phyloP scores from a whole-genome alignment of 352 stramenopile genomes.

The Thraustochytrium striatum region DNA sequence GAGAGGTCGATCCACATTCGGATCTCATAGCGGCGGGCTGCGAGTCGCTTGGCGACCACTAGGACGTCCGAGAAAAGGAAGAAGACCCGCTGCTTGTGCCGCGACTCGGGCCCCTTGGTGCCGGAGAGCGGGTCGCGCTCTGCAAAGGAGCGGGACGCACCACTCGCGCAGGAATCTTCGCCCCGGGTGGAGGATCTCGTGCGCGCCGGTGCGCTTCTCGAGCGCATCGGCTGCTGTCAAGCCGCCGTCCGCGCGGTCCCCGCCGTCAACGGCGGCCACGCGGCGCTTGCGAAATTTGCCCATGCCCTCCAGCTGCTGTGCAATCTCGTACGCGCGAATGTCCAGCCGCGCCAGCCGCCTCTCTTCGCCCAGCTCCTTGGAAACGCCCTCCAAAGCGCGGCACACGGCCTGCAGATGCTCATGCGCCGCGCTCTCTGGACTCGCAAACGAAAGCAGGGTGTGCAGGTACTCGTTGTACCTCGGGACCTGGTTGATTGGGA shows the following conservation, averaged over 20 bases:
- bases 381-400: neutral
- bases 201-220: neutral
- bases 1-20: slow-evolving; percentile 43
- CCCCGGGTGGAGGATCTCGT: slow-evolving; percentile 12
- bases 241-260: too few relatives aligned
- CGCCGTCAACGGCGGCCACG: too few relatives aligned
- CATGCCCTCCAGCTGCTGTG: slow-evolving; percentile 31
- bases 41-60: slow-evolving; percentile 14
- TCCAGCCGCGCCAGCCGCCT: neutral
- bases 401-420: neutral
- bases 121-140: neutral
- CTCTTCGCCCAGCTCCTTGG: slow-evolving; percentile 2
- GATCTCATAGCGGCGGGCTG: slow-evolving; percentile 11
- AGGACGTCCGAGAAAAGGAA: slow-evolving; percentile 44
- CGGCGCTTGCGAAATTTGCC: slow-evolving; percentile 1
- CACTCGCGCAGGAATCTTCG: slow-evolving; percentile 27
- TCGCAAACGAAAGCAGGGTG: slow-evolving; percentile 37
- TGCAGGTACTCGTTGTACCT: slow-evolving; percentile 41
- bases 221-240: too few relatives aligned
- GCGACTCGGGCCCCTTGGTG: neutral
- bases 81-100: slow-evolving; percentile 1
- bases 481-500: slow-evolving; percentile 40
- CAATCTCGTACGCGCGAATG: slow-evolving; percentile 37
- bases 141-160: neutral
- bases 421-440: slow-evolving; percentile 17